Conservation (phyloP, 495 filamentous ascomycete genomes). For the Xylaria scruposa region DNA sequence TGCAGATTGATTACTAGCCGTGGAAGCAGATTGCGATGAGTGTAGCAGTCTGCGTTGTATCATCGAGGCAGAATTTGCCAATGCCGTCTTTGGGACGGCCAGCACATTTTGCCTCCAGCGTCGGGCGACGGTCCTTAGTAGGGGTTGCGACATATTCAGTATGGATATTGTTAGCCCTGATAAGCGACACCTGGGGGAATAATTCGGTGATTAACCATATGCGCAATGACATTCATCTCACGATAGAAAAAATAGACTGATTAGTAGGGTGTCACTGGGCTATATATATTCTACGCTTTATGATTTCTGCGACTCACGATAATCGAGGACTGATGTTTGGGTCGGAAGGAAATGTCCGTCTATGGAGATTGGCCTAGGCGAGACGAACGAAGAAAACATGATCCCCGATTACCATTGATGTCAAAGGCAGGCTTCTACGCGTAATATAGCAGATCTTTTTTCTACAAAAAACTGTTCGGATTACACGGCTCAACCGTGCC, state of each 20-base stretch:
- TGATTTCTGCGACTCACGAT: conserved; percentile 4
- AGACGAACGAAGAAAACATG: neutral
- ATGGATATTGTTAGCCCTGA: neutral
- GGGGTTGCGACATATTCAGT: conserved; percentile 5
- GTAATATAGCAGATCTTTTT: conserved; percentile 3
- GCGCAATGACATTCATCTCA: neutral
- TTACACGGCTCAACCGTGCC: neutral
- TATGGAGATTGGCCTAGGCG: neutral
- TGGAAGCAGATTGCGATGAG: neutral
- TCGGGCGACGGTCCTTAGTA: conserved; percentile 9
- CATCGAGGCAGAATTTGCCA: neutral
- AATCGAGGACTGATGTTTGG: neutral
- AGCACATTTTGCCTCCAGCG: neutral
- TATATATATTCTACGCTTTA: conserved; percentile 6
- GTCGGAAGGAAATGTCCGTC: neutral
- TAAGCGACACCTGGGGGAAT: neutral
- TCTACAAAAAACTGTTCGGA: neutral
- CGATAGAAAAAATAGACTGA: neutral
- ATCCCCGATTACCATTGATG: neutral
- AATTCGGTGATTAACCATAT: too few relatives aligned
- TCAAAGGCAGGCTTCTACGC: neutral
- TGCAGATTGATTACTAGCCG: neutral
- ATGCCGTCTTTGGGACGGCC: neutral
- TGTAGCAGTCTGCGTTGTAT: conserved; percentile 7
- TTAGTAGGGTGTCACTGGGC: neutral